A percentile compares a stretch with the other conserved stretches of the same genome.
Evolutionary conservation across 495 filamentous ascomycete genomes (phyloP).

Genomic region (Talaromyces proteolyticus): DNA sequence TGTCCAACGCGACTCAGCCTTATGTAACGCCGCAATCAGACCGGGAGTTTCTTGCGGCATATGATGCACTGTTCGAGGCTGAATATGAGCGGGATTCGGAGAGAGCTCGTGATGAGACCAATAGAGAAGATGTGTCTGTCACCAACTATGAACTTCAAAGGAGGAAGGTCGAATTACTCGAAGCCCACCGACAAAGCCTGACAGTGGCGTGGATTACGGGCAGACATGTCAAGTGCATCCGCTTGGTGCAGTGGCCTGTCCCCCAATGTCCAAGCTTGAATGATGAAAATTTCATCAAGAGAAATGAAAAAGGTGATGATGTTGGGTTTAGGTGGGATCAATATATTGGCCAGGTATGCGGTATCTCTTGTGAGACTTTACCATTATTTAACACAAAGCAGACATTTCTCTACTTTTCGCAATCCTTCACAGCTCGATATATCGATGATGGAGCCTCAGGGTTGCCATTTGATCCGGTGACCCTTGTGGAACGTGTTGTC

Average conservation of each 20-base stretch:
- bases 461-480: conserved; percentile 25
- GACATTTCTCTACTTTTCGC: conserved; percentile 31
- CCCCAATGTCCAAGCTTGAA: conserved; percentile 12
- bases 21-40: conserved; percentile 28
- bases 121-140: background rate
- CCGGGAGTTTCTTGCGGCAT: conserved; percentile 29
- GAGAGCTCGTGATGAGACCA: background rate
- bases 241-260: conserved; percentile 22
- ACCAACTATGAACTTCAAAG: conserved; percentile 1
- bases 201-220: conserved; percentile 31
- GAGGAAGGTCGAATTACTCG: conserved; percentile 21
- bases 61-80: conserved; percentile 23
- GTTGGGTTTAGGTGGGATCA: conserved; percentile 22
- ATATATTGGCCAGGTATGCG: conserved; percentile 33
- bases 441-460: conserved; percentile 32
- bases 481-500: conserved; percentile 33
- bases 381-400: conserved; percentile 9
- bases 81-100: background rate
- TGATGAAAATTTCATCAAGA: conserved; percentile 19
- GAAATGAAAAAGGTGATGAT: conserved; percentile 12
- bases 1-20: conserved; percentile 25
- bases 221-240: conserved; percentile 32
- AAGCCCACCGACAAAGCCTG: conserved; percentile 26
- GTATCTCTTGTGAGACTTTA: background rate
- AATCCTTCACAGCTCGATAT: conserved; percentile 34